Conservation (phyloP, 1,284 basidiomycete species). For the Wallemia mellicola region DNA sequence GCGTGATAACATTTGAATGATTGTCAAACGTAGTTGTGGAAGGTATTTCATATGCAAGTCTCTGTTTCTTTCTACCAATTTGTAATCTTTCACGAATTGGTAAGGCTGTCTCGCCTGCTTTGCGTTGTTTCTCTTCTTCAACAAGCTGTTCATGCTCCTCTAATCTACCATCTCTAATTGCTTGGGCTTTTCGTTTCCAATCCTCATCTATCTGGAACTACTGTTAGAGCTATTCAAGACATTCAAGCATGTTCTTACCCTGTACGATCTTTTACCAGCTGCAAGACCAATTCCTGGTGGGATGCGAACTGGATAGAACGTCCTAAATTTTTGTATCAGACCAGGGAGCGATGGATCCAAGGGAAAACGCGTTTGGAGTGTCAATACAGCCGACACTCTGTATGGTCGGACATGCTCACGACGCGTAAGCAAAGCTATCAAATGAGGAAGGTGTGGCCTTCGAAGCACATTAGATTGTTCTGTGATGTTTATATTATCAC, state of each 20-base stretch:
- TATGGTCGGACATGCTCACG: neutral
- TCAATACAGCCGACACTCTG: neutral
- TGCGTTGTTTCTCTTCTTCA: no score
- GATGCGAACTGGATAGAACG: neutral
- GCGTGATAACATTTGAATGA: neutral
- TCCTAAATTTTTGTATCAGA: neutral
- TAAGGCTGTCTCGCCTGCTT: no score
- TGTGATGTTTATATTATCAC: neutral
- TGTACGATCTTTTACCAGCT: neutral
- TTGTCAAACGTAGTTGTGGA: neutral
- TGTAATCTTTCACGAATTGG: neutral
- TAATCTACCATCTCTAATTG: neutral
- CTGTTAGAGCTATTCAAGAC: neutral
- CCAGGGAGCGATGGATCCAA: neutral
- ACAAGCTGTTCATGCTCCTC: neutral
- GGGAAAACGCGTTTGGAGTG: neutral
- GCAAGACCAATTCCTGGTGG: neutral
- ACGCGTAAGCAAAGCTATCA: neutral
- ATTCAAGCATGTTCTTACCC: neutral
- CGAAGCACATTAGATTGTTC: no score
- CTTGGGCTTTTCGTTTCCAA: neutral
- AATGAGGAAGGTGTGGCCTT: neutral
- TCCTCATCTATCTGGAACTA: neutral
- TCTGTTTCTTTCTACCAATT: neutral
- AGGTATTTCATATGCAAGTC: neutral